These are phyloP conservation scores for Rhizophora mangle DNA, from an alignment of 345 rosid species.

Conservation along the genomic window DNA sequence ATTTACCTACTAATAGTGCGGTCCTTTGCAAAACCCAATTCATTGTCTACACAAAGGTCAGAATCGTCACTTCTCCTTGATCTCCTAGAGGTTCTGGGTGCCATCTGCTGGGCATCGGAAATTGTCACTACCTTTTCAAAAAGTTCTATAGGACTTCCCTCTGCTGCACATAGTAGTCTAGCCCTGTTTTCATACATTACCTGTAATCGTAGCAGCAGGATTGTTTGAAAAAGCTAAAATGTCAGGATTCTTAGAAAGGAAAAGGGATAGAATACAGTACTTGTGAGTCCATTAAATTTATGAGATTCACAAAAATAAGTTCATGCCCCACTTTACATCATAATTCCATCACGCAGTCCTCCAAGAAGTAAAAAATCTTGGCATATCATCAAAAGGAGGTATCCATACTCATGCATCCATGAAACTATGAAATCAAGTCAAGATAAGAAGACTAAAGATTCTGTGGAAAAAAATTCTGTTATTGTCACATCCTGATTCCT, in stretches of 20 bases:
- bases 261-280: not conserved
- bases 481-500: no score
- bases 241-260: no score
- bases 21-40: slow-evolving; percentile 93
- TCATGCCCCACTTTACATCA: not conserved
- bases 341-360: not conserved
- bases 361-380: not conserved
- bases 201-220: slow-evolving; percentile 30
- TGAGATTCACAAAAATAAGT: not conserved
- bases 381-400: no score
- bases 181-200: slow-evolving; percentile 93
- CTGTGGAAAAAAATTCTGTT: no score
- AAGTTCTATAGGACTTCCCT: slow-evolving; percentile 74
- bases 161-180: slow-evolving; percentile 81
- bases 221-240: not conserved
- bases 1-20: slow-evolving; percentile 90
- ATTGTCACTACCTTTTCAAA: slow-evolving; percentile 63
- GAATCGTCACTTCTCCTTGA: slow-evolving; percentile 71
- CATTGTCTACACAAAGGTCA: slow-evolving; percentile 90
- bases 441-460: no score
- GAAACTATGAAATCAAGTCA: no score
- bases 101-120: slow-evolving; percentile 65
- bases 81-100: slow-evolving; percentile 84
- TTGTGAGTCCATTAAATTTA: not conserved
- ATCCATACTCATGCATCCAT: no score